A percentile compares a stretch with the other conserved stretches of the same genome.
Conservation (phyloP, 768 basidiomycete species). For the Lenzites betulinus region DNA sequence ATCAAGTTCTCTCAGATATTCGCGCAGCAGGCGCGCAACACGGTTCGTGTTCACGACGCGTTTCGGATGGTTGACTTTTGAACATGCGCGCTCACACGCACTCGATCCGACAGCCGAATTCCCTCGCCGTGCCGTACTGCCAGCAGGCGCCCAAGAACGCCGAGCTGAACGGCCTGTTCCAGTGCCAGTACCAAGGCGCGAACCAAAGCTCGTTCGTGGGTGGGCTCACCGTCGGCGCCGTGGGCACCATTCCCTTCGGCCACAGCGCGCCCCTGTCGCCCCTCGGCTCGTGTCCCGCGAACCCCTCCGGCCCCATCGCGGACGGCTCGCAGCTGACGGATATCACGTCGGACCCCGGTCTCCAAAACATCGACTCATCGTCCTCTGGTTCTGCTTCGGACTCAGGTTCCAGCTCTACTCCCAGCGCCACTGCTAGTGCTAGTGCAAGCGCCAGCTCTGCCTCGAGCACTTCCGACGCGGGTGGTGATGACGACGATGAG, state of each 20-base stretch:
- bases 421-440: neutral
- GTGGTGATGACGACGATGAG: neutral
- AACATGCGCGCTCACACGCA: neutral
- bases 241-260: constrained; percentile 58
- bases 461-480: constrained; percentile 2
- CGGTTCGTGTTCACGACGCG: constrained; percentile 35
- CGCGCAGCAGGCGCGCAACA: constrained; percentile 58
- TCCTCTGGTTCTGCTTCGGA: constrained; percentile 2
- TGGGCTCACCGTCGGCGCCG: constrained; percentile 41
- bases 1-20: constrained; percentile 55
- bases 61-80: neutral
- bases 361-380: constrained; percentile 7
- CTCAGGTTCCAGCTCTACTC: neutral
- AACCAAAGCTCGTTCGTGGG: constrained; percentile 48
- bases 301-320: constrained; percentile 48
- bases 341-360: constrained; percentile 27
- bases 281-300: constrained; percentile 52
- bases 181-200: constrained; percentile 57
- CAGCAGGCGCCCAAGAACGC: constrained; percentile 51
- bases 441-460: constrained; percentile 3
- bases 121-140: constrained; percentile 49
- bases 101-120: constrained; percentile 15
- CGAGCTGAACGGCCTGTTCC: constrained; percentile 57
- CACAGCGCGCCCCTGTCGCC: constrained; percentile 43
- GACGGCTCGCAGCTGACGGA: constrained; percentile 45